Conservation (phyloP, 768 basidiomycete genomes). For the Xerocomellus intermedius region DNA sequence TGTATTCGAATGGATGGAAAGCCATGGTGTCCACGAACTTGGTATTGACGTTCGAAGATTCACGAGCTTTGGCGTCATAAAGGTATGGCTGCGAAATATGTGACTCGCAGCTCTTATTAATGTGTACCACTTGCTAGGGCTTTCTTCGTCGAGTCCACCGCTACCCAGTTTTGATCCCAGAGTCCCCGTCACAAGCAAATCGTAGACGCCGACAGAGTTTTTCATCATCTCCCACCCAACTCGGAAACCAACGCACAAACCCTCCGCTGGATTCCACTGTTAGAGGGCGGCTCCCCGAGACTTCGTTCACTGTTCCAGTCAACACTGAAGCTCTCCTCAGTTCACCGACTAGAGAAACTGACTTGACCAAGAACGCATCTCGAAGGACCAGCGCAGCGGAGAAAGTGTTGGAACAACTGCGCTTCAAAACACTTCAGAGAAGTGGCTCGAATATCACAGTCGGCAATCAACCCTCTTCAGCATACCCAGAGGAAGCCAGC, state of each 20-base stretch:
- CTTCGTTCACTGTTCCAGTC: slow-evolving; percentile 16
- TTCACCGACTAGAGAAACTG: slow-evolving; percentile 36
- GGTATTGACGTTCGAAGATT: slow-evolving; percentile 94
- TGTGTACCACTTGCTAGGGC: slow-evolving; percentile 46
- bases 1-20: slow-evolving; percentile 85
- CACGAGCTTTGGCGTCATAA: slow-evolving; percentile 96
- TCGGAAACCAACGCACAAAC: slow-evolving; percentile 8
- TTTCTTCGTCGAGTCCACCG: slow-evolving; percentile 91
- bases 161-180: slow-evolving; percentile 75
- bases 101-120: not conserved
- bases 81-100: slow-evolving; percentile 44
- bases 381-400: slow-evolving; percentile 67
- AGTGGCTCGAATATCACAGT: slow-evolving; percentile 24
- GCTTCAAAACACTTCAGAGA: slow-evolving; percentile 55
- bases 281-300: slow-evolving; percentile 25
- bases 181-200: slow-evolving; percentile 25
- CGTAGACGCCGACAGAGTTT: slow-evolving; percentile 33
- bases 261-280: slow-evolving; percentile 11
- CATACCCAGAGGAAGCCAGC: slow-evolving; percentile 18
- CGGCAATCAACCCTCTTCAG: slow-evolving; percentile 15
- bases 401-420: slow-evolving; percentile 63
- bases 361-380: slow-evolving; percentile 27
- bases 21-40: slow-evolving; percentile 60
- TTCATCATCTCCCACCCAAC: slow-evolving; percentile 17
- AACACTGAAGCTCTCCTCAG: slow-evolving; percentile 20